phyloP scores from a whole-genome alignment of 75 land plant genomes.

The Adiantum capillusveneris region DNA sequence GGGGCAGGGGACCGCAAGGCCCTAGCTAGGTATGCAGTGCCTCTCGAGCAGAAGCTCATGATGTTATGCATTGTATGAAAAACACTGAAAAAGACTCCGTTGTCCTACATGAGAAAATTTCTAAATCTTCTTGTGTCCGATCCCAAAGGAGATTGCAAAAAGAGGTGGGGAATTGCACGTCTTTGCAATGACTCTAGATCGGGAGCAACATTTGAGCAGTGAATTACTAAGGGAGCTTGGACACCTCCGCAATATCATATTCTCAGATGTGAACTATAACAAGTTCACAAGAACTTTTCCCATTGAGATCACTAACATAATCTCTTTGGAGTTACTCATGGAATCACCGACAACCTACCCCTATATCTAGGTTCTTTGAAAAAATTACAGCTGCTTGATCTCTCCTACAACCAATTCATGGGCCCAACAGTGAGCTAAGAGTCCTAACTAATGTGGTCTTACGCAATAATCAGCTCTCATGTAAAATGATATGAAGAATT shows the following conservation, averaged over 20 bases:
- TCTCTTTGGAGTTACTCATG: slow-evolving; percentile 59
- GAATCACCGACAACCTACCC: slow-evolving; percentile 70
- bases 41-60: no score
- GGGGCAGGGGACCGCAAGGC: no score
- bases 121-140: no score
- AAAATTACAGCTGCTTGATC: slow-evolving; percentile 68
- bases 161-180: slow-evolving; percentile 44
- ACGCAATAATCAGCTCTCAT: slow-evolving; percentile 52
- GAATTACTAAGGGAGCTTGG: slow-evolving; percentile 64
- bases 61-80: no score
- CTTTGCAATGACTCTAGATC: slow-evolving; percentile 61
- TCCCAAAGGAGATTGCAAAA: slow-evolving; percentile 60
- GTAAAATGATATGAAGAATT: slow-evolving; percentile 43
- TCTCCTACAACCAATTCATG: slow-evolving; percentile 59
- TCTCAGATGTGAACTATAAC: slow-evolving; percentile 67
- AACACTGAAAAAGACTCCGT: no score
- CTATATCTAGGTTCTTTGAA: slow-evolving; percentile 44
- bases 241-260: slow-evolving; percentile 54
- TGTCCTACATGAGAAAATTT: no score
- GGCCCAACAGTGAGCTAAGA: slow-evolving; percentile 63
- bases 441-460: slow-evolving; percentile 65
- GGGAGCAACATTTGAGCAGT: slow-evolving; percentile 71
- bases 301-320: slow-evolving; percentile 39
- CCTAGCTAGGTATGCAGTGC: no score
- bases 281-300: slow-evolving; percentile 64